phyloP scores from a whole-genome alignment of 164 flowering plant species.

The Aristolochia contorta region DNA sequence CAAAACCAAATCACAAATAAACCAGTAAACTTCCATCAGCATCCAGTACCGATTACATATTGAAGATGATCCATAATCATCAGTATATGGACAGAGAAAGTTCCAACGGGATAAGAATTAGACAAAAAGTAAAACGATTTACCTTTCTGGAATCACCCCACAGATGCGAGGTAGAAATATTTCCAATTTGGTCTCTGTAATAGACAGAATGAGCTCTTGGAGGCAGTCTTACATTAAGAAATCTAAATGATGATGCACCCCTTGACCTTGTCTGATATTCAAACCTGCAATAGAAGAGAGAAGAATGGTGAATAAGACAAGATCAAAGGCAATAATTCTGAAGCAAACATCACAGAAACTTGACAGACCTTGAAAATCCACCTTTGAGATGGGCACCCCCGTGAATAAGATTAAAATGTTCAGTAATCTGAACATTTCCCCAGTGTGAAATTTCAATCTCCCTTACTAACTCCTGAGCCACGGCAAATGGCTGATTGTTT shows the following conservation, averaged over 20 bases:
- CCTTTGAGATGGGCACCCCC: constrained; percentile 81
- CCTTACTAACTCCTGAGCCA: constrained; percentile 68
- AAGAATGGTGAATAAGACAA: background rate
- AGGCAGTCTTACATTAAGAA: constrained; percentile 73
- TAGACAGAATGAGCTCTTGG: constrained; percentile 91
- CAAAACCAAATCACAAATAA: constrained; percentile 9
- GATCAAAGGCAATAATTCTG: background rate
- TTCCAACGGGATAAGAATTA: background rate
- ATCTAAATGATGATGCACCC: constrained; percentile 75
- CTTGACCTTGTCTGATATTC: constrained; percentile 73
- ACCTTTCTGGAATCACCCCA: constrained; percentile 78
- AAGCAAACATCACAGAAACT: background rate
- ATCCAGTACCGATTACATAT: background rate
- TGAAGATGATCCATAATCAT: background rate
- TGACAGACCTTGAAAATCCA: constrained; percentile 78
- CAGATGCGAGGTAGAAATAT: constrained; percentile 82
- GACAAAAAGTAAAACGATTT: background rate
- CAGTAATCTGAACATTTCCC: constrained; percentile 90
- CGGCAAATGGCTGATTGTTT: constrained; percentile 64
- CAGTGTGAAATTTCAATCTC: constrained; percentile 95
- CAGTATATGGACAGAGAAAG: background rate
- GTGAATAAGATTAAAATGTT: constrained; percentile 70
- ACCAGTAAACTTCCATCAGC: background rate
- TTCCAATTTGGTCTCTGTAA: constrained; percentile 93
- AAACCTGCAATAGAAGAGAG: constrained; percentile 38